Evolutionary conservation across 257 asterid species (phyloP).

Genomic region (Lavandula angustifolia): DNA sequence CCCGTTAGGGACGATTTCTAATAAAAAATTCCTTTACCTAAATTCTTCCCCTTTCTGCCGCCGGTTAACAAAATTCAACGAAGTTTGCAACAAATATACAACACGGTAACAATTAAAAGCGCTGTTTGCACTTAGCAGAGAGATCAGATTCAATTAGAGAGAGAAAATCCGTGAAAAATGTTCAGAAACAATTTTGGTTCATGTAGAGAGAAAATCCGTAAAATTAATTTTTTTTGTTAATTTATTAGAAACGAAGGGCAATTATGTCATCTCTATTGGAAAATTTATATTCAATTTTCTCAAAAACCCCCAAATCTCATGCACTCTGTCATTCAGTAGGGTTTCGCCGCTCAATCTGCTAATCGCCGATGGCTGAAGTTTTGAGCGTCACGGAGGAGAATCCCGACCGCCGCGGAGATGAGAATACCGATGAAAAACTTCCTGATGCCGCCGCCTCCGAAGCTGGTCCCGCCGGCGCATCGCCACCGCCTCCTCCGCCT

Average conservation of each 20-base stretch:
- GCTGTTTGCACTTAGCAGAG: not conserved
- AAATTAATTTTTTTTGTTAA: not conserved
- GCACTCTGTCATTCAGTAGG: constrained; percentile 25
- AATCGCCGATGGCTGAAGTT: constrained; percentile 52
- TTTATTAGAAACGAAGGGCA: not conserved
- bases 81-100: constrained; percentile 7
- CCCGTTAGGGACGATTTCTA: no score
- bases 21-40: no score
- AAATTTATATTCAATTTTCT: not conserved
- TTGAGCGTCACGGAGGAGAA: constrained; percentile 42
- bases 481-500: constrained; percentile 31
- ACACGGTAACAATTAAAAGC: not conserved
- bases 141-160: constrained; percentile 31
- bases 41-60: not conserved
- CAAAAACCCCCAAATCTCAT: constrained; percentile 33
- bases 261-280: not conserved
- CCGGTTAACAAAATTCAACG: constrained; percentile 11
- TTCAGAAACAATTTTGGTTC: no score
- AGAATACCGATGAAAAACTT: constrained; percentile 36
- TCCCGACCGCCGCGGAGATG: constrained; percentile 39
- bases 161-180: not conserved
- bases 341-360: constrained; percentile 34
- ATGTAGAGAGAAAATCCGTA: no score
- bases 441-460: constrained; percentile 36
- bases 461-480: constrained; percentile 12